Percentiles rank a stretch among this genome's conserved stretches.
phyloP scores from a whole-genome alignment of 768 basidiomycete species.

The Lanmaoa pseudosensibilis region DNA sequence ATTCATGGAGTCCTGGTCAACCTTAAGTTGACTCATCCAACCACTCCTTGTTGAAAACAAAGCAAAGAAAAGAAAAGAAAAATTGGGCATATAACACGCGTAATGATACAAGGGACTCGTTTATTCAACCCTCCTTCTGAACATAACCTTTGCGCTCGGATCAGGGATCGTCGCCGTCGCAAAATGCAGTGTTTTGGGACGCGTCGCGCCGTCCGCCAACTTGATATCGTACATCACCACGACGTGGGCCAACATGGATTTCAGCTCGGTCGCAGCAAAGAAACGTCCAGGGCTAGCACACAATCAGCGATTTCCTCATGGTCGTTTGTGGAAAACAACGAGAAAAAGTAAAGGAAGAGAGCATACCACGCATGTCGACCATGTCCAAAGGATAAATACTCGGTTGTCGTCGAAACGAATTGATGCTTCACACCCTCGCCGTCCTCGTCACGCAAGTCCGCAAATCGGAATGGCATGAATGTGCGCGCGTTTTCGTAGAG shows the following conservation, averaged over 20 bases:
- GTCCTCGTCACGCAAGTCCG: conserved; percentile 13
- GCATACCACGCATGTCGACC: not conserved
- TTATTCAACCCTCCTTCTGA: too few relatives aligned
- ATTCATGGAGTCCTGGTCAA: too few relatives aligned
- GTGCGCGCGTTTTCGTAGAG: conserved; percentile 28
- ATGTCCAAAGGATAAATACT: conserved; percentile 36
- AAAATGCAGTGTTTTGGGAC: not conserved
- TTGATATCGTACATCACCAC: conserved; percentile 10
- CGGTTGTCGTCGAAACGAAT: conserved; percentile 33
- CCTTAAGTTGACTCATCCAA: too few relatives aligned
- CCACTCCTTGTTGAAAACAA: not conserved
- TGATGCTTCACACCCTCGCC: conserved; percentile 40
- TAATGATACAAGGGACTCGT: too few relatives aligned
- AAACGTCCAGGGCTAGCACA: conserved; percentile 17
- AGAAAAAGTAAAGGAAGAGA: not conserved
- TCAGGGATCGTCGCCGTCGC: not conserved
- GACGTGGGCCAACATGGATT: conserved; percentile 13
- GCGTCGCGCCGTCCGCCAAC: not conserved
- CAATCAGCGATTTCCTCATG: not conserved
- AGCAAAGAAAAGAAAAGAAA: not conserved
- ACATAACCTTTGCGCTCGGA: not conserved
- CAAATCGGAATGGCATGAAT: conserved; percentile 18
- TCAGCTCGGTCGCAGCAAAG: conserved; percentile 7
- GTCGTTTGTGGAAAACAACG: too few relatives aligned
- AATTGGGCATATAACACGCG: not conserved